phyloP scores from a whole-genome alignment of 345 rosid genomes.

The Gossypium raimondii region DNA sequence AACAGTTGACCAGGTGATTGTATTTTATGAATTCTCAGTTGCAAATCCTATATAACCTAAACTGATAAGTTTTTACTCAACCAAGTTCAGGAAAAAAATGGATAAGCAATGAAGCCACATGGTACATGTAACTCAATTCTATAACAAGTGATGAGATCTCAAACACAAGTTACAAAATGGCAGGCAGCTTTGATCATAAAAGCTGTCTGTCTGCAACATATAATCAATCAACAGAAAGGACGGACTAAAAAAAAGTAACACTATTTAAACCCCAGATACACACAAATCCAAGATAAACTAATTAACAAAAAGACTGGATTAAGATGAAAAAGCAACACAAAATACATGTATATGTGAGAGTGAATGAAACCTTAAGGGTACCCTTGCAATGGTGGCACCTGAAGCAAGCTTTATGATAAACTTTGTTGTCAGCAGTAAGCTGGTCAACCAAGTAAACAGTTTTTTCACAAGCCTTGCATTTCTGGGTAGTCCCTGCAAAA shows the following conservation, averaged over 20 bases:
- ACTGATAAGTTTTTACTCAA: neutral
- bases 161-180: neutral
- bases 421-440: constrained; percentile 43
- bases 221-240: constrained; percentile 10
- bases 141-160: constrained; percentile 6
- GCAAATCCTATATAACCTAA: neutral
- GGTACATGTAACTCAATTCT: neutral
- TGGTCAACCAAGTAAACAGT: constrained; percentile 49
- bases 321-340: neutral
- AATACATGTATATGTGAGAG: too few species aligned
- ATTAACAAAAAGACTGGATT: too few species aligned
- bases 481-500: constrained; percentile 50
- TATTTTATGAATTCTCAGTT: neutral
- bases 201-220: neutral
- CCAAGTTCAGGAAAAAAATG: neutral
- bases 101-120: neutral
- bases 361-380: constrained; percentile 40
- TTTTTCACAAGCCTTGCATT: constrained; percentile 48
- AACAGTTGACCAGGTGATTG: neutral
- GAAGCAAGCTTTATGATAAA: constrained; percentile 48
- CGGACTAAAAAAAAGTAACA: constrained; percentile 4
- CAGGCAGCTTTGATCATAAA: neutral
- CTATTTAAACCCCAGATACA: neutral
- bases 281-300: neutral
- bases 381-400: constrained; percentile 55